A percentile compares a stretch with the other conserved stretches of the same genome.
phyloP scores from a whole-genome alignment of 495 filamentous ascomycete species.

The Penicillium coprophilum region DNA sequence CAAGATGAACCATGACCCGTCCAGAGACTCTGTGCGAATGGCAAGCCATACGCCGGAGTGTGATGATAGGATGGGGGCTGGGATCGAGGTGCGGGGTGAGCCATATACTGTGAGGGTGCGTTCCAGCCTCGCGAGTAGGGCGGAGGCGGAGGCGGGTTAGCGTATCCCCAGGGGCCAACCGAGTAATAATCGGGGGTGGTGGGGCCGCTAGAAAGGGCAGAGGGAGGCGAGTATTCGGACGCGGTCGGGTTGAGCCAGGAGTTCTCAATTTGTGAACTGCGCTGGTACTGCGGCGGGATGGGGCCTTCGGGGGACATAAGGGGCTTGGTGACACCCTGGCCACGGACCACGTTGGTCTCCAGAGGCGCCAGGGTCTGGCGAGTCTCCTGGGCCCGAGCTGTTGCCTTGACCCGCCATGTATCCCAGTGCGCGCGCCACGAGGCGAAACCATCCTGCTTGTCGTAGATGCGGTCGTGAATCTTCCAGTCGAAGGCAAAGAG shows the following conservation, averaged over 20 bases:
- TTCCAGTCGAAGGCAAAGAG: conserved; percentile 79
- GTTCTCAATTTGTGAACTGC: conserved; percentile 47
- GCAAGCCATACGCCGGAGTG: conserved; percentile 52
- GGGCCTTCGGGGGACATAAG: conserved; percentile 52
- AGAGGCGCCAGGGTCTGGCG: conserved; percentile 65
- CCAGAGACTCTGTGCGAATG: conserved; percentile 60
- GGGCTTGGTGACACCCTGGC: conserved; percentile 44
- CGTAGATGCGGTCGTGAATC: conserved; percentile 82
- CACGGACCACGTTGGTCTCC: conserved; percentile 61
- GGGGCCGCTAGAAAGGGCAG: conserved; percentile 65
- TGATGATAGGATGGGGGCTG: conserved; percentile 54
- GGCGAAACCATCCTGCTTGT: conserved; percentile 73
- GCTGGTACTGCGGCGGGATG: conserved; percentile 54
- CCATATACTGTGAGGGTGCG: conserved; percentile 51
- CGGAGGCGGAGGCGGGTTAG: conserved; percentile 51
- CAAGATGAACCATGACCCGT: conserved; percentile 63
- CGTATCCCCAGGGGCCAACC: conserved; percentile 56
- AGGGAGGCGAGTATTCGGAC: conserved; percentile 65
- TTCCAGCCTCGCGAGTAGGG: conserved; percentile 44
- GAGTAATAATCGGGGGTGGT: conserved; percentile 60
- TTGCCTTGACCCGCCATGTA: conserved; percentile 66
- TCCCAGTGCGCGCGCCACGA: conserved; percentile 86
- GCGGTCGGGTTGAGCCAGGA: conserved; percentile 54
- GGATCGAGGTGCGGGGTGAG: conserved; percentile 40
- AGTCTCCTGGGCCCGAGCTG: conserved; percentile 52